Conservation (phyloP, 1,284 basidiomycete genomes). For the Pseudozyma tsukubaensis region DNA sequence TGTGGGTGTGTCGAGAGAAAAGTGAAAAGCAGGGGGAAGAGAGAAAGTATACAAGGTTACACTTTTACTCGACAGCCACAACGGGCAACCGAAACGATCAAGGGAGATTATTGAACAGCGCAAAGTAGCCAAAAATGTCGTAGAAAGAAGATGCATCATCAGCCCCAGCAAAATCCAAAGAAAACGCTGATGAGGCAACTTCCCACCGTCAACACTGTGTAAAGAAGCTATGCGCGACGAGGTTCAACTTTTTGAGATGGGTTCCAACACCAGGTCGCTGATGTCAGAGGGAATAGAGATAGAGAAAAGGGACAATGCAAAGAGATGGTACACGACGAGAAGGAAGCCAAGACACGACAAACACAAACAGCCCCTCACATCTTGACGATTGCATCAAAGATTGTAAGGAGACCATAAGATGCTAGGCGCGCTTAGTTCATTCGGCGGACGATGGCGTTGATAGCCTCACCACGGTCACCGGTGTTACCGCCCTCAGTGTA, state of each 20-base stretch:
- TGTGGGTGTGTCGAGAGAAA: background rate
- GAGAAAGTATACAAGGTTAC: slow-evolving; percentile 25
- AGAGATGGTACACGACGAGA: slow-evolving; percentile 27
- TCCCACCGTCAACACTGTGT: too few relatives aligned
- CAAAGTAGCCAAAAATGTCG: too few relatives aligned
- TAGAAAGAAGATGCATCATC: too few relatives aligned
- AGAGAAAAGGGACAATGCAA: slow-evolving; percentile 27
- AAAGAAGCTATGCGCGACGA: slow-evolving; percentile 15
- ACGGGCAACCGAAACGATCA: background rate
- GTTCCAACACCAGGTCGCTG: background rate
- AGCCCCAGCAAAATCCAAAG: slow-evolving; percentile 37
- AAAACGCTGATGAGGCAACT: slow-evolving; percentile 20
- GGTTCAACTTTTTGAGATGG: slow-evolving; percentile 21
- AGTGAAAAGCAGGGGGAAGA: slow-evolving; percentile 6
- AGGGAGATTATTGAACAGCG: slow-evolving; percentile 14
- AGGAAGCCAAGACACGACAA: slow-evolving; percentile 18
- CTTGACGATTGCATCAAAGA: too few relatives aligned
- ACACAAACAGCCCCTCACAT: background rate
- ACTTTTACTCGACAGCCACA: background rate
- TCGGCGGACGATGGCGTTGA: slow-evolving; percentile 96
- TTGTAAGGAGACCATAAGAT: slow-evolving; percentile 1
- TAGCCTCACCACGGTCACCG: slow-evolving; percentile 93
- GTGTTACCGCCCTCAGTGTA: slow-evolving; percentile 77
- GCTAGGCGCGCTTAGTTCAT: slow-evolving; percentile 73
- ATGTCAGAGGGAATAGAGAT: slow-evolving; percentile 26